A percentile compares a stretch with the other conserved stretches of the same genome.
phyloP scores from a whole-genome alignment of 2,329 filamentous ascomycete genomes.

The Shiraia bambusicola region DNA sequence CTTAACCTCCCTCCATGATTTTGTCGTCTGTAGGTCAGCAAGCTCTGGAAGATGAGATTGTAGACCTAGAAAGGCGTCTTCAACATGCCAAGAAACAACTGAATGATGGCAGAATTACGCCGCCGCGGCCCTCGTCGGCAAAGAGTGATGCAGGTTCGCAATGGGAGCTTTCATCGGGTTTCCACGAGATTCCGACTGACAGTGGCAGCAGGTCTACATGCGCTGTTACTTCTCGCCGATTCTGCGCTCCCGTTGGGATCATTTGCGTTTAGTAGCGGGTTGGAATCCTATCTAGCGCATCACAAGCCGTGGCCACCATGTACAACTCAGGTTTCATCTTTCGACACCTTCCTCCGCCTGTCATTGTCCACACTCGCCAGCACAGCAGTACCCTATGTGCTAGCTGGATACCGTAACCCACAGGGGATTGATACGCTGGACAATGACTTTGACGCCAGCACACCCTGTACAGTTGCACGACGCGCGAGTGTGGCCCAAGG shows the following conservation, averaged over 20 bases:
- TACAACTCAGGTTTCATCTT: conserved; percentile 47
- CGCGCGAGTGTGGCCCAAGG: conserved; percentile 76
- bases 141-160: conserved; percentile 20
- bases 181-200: conserved; percentile 1
- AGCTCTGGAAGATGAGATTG: conserved; percentile 56
- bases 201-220: conserved; percentile 53
- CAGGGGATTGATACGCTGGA: conserved; percentile 60
- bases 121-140: conserved; percentile 9
- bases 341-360: conserved; percentile 67
- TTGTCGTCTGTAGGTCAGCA: conserved; percentile 22
- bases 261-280: conserved; percentile 82
- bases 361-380: conserved; percentile 71
- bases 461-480: conserved; percentile 76
- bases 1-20: conserved; percentile 27
- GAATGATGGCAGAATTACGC: conserved; percentile 29
- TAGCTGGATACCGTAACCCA: conserved; percentile 65
- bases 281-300: conserved; percentile 81
- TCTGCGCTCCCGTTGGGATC: conserved; percentile 79
- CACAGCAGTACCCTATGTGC: conserved; percentile 72
- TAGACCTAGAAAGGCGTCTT: conserved; percentile 57
- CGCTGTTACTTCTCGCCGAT: conserved; percentile 75
- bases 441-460: conserved; percentile 73
- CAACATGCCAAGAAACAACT: conserved; percentile 52
- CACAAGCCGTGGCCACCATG: conserved; percentile 43
- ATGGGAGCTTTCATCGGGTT: conserved; percentile 1